A percentile compares a stretch with the other conserved stretches of the same genome.
phyloP scores from a whole-genome alignment of 75 land plant species.

The Chamaecyparis obtusa region DNA sequence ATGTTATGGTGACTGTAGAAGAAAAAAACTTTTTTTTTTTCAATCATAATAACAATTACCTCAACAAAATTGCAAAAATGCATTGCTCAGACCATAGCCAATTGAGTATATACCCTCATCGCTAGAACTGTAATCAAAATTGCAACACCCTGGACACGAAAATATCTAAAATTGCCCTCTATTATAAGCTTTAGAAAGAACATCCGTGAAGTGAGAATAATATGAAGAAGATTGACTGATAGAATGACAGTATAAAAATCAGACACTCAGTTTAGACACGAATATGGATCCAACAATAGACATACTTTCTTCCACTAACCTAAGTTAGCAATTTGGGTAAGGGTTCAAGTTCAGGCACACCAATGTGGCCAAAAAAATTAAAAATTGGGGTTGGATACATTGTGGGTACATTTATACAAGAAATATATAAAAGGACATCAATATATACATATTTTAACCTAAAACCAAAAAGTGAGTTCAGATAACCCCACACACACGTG shows the following conservation, averaged over 20 bases:
- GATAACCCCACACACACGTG: no score
- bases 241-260: neutral
- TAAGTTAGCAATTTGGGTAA: no score
- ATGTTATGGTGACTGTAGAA: slow-evolving; percentile 84
- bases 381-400: no score
- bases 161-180: neutral
- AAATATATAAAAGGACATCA: no score
- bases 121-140: neutral
- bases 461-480: no score
- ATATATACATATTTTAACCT: no score
- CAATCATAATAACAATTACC: neutral
- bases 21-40: neutral
- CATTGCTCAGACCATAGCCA: neutral
- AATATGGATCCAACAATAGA: neutral
- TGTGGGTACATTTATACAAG: no score
- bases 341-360: no score
- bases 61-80: neutral
- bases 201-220: neutral
- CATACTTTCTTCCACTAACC: neutral
- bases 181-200: neutral
- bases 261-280: neutral
- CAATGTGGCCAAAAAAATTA: no score
- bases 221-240: neutral
- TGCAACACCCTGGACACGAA: neutral
- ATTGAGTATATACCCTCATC: neutral